Conservation (phyloP, 2,329 filamentous ascomycete genomes). For the Ophiocordyceps camponoti-leonardi region DNA sequence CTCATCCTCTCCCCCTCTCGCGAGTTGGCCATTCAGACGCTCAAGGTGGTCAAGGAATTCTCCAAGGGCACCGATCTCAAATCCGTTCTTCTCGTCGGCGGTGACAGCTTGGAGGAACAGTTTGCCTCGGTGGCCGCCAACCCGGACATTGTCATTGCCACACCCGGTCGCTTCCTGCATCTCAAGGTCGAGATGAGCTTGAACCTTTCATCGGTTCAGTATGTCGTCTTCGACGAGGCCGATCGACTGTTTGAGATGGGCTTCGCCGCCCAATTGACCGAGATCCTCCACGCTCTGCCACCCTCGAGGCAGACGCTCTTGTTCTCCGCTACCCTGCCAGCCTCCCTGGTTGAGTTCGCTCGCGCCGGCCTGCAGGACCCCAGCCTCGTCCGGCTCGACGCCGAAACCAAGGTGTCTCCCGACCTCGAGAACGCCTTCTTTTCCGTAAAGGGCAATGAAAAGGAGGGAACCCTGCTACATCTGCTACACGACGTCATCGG, state of each 20-base stretch:
- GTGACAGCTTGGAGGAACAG: slow-evolving; percentile 90
- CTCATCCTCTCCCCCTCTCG: slow-evolving; percentile 83
- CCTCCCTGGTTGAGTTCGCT: slow-evolving; percentile 89
- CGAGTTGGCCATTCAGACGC: slow-evolving; percentile 83
- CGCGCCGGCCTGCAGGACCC: slow-evolving; percentile 86
- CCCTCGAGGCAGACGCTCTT: slow-evolving; percentile 73
- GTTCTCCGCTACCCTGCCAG: slow-evolving; percentile 89
- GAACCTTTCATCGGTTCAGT: slow-evolving; percentile 77
- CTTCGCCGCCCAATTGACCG: slow-evolving; percentile 80
- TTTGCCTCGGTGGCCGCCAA: slow-evolving; percentile 86
- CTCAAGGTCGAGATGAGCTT: slow-evolving; percentile 92
- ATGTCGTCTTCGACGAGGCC: slow-evolving; percentile 95
- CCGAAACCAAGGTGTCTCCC: slow-evolving; percentile 89
- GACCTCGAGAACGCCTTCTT: slow-evolving; percentile 96
- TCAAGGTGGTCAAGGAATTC: slow-evolving; percentile 94
- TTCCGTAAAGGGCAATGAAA: slow-evolving; percentile 77
- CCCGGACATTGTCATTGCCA: slow-evolving; percentile 94
- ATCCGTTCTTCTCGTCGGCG: slow-evolving; percentile 79
- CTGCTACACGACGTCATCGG: slow-evolving; percentile 85
- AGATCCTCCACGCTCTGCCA: slow-evolving; percentile 82
- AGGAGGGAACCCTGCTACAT: slow-evolving; percentile 81
- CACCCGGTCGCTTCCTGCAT: slow-evolving; percentile 89
- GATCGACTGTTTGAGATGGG: slow-evolving; percentile 98
- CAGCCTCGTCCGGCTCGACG: slow-evolving; percentile 74
- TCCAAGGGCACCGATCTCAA: slow-evolving; percentile 80